phyloP scores from a whole-genome alignment of 768 basidiomycete genomes.

The Mycena leptocephala region DNA sequence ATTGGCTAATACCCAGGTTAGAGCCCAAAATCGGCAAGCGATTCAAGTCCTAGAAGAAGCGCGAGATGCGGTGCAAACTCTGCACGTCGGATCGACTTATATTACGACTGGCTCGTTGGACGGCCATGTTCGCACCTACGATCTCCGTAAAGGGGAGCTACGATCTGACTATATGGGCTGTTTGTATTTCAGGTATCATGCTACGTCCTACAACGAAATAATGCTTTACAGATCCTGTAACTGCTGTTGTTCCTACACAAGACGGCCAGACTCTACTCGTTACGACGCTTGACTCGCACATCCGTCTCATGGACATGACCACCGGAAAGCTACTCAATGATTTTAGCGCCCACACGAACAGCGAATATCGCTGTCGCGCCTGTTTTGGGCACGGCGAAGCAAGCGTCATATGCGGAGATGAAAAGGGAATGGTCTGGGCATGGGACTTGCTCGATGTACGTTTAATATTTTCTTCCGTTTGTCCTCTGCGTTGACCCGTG shows the following conservation, averaged over 20 bases:
- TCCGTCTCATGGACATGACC: conserved; percentile 88
- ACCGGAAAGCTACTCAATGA: conserved; percentile 91
- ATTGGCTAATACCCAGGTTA: conserved; percentile 41
- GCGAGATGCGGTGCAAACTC: conserved; percentile 87
- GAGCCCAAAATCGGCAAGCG: conserved; percentile 84
- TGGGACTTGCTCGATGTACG: conserved; percentile 94
- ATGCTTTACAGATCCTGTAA: conserved; percentile 81
- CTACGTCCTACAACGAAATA: neutral
- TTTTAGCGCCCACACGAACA: conserved; percentile 84
- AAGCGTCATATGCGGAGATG: conserved; percentile 89
- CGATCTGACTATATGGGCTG: conserved; percentile 93
- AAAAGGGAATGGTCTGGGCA: conserved; percentile 89
- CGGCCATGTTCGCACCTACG: conserved; percentile 93
- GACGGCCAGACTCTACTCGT: conserved; percentile 89
- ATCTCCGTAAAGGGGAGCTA: conserved; percentile 93
- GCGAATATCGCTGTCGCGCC: conserved; percentile 84
- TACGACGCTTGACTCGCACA: conserved; percentile 86
- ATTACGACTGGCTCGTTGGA: conserved; percentile 92
- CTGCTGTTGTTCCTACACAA: conserved; percentile 84
- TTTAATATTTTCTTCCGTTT: conserved; percentile 6
- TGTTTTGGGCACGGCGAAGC: conserved; percentile 91
- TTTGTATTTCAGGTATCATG: conserved; percentile 60
- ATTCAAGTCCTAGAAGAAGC: conserved; percentile 95
- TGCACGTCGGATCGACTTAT: conserved; percentile 77
- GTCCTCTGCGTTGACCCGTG: conserved; percentile 22